Base-by-base conservation (phyloP, 768 basidiomycete species). In the Lanmaoa rubissima region DNA sequence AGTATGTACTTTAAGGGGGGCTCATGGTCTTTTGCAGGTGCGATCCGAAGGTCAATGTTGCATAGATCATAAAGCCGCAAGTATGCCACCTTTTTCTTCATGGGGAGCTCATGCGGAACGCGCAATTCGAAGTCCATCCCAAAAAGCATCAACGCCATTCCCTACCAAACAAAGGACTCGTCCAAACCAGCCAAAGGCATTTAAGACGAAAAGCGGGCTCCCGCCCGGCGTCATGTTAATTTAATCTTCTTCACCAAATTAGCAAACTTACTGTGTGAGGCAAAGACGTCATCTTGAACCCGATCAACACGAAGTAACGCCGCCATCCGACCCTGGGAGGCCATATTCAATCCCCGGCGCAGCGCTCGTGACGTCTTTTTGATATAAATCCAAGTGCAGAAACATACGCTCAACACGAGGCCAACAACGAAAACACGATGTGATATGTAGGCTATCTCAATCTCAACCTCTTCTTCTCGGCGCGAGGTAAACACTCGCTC, bases 351-450 rank as follows among this genome's bases (percentile, higher is more conserved):
- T 53, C 52, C 28, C 59, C 59, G 35, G 57, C 57, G 43, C 51
- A 44, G 48, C 21, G 39, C 42, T 52, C 59, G 43, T 52, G 43
- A 60, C 49, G 48, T 60, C 51, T 24, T 44, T n/a, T 47, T 10
- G 31, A 19, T 48, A 10, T 1, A 21, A 34, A 19, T 48, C 21
- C 32, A 9, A 6, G 13, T 48, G 19, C 19, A 47, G 32, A 48
- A 48, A 60, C 61, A 61, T 55, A 56, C 61, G 34, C 10, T 5
- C 48, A 36, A 62, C 62, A 62, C 61, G 62, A 63, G 62, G 61
- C 28, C 61, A 26, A 36, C 19, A 10, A 13, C 19, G 31, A 19
- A 16, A 48, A 49, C 47, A 59, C 48, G 59, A 52, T 47, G 51
- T 60, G 45, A 46, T 24, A 19, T 47, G 48, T 53, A 62, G 55